These are phyloP conservation scores for Candida ipomoeae DNA, from an alignment of 805 yeast genomes.

Conservation along the genomic window DNA sequence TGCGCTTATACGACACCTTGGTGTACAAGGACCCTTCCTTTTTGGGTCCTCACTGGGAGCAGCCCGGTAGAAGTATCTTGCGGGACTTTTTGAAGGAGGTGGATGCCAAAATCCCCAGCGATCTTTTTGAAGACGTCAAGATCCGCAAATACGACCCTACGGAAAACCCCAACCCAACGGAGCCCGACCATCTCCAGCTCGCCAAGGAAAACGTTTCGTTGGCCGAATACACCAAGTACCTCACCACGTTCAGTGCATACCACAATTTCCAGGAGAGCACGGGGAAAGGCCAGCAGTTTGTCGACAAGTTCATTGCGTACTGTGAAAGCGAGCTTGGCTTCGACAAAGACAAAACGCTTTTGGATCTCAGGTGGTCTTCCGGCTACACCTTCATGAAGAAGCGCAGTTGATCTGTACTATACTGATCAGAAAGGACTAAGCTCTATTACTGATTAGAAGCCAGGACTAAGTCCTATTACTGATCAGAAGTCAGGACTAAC, in stretches of 20 bases:
- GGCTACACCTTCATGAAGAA: slow-evolving; percentile 47
- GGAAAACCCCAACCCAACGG: slow-evolving; percentile 11
- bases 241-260: slow-evolving; percentile 68
- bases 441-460: no score
- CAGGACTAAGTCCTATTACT: no score
- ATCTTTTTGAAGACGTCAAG: slow-evolving; percentile 36
- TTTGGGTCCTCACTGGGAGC: slow-evolving; percentile 78
- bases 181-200: slow-evolving; percentile 17
- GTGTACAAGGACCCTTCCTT: slow-evolving; percentile 40
- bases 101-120: slow-evolving; percentile 37
- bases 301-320: slow-evolving; percentile 29
- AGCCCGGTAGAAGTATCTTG: slow-evolving; percentile 67
- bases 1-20: slow-evolving; percentile 31
- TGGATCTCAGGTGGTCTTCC: slow-evolving; percentile 47
- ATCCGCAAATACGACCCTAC: slow-evolving; percentile 25
- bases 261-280: slow-evolving; percentile 49
- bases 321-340: slow-evolving; percentile 44
- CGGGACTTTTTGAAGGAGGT: slow-evolving; percentile 42
- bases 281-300: slow-evolving; percentile 31
- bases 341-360: slow-evolving; percentile 32
- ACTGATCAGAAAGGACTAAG: no score
- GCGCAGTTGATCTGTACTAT: neutral
- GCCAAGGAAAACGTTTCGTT: slow-evolving; percentile 39
- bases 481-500: no score
- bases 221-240: slow-evolving; percentile 45